Base-by-base conservation (phyloP, 148 eudicot species). In the Cornus controversa region DNA sequence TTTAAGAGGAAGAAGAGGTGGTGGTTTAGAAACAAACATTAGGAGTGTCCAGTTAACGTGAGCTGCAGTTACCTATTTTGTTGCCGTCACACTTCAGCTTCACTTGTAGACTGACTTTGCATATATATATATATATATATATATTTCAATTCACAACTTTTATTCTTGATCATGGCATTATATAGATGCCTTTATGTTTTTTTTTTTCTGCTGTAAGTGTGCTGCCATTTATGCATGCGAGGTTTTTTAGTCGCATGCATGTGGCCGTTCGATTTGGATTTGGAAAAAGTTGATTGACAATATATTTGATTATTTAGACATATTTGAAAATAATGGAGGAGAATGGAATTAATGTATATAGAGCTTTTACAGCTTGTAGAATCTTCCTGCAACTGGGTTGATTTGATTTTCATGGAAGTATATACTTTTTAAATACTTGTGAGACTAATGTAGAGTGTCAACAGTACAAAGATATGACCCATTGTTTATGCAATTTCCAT, bases 21-120 rank as follows among this genome's bases (percentile, higher is more conserved):
- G 98, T 90, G 98, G 94, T 90, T 94, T 42, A 79, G 94, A 68
- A 85, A 84, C 67, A 82, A 84, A 83, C 82, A 87, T 58, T 84
- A 81, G 83, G 70, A 36, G 57, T 66, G 8, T 67, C 31, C 36
- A 15, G 23, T 36, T 67, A 3, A 13, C 36, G 71, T 42, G 11
- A 31, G 16, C 5, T 31, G 11, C 24, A 50, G 27, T 67, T 69
- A 23, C 20, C 42, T 60, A 18, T n/a, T 18, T 42, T 42, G 10
- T 74, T 58, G 67, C 67, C 4, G 34, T 42, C 8, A 60, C 58
- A 31, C 66, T 58, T 40, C 42, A 71, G 50, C 64, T 58, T 40
- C 68, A 72, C 78, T 26, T 66, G 28, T 57, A n/a, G 73, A 50
- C n/a, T 57, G 18, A 4, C 64, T 60, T 18, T 14, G 66, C 29